These are phyloP conservation scores for Rhizopus arrhizus DNA, from an alignment of 371 early-diverging fungal species.

Conservation along the genomic window DNA sequence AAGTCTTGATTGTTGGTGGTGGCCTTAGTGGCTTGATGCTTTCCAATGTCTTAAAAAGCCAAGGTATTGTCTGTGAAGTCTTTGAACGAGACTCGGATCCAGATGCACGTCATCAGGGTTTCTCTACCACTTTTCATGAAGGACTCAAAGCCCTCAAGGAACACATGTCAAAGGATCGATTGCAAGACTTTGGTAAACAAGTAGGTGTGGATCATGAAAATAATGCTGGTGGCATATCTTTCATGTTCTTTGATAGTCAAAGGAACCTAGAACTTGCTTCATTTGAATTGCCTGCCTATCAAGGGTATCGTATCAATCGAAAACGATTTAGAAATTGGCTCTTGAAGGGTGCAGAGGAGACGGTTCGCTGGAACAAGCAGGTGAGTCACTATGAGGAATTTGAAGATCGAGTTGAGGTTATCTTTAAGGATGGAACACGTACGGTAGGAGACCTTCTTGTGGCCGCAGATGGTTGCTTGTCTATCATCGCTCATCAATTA, in stretches of 20 bases:
- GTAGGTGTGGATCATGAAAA: background rate
- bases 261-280: conserved; percentile 1
- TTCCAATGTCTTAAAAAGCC: conserved; percentile 28
- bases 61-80: conserved; percentile 29
- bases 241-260: conserved; percentile 8
- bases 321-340: conserved; percentile 18
- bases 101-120: conserved; percentile 30
- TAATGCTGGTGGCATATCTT: background rate
- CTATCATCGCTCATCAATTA: conserved; percentile 18
- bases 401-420: conserved; percentile 20
- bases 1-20: conserved; percentile 38
- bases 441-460: conserved; percentile 21
- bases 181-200: too few relatives aligned
- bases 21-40: conserved; percentile 41
- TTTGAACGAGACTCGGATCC: conserved; percentile 35
- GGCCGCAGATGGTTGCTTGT: conserved; percentile 17
- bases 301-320: conserved; percentile 20
- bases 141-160: conserved; percentile 11
- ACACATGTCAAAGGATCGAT: background rate
- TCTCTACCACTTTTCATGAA: conserved; percentile 29
- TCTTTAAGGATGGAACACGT: conserved; percentile 31
- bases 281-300: background rate
- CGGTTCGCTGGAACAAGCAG: conserved; percentile 19
- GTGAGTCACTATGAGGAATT: conserved; percentile 6
- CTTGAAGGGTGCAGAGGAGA: conserved; percentile 7